Conservation (phyloP, 345 rosid genomes). For the Salix arbutifolia region DNA sequence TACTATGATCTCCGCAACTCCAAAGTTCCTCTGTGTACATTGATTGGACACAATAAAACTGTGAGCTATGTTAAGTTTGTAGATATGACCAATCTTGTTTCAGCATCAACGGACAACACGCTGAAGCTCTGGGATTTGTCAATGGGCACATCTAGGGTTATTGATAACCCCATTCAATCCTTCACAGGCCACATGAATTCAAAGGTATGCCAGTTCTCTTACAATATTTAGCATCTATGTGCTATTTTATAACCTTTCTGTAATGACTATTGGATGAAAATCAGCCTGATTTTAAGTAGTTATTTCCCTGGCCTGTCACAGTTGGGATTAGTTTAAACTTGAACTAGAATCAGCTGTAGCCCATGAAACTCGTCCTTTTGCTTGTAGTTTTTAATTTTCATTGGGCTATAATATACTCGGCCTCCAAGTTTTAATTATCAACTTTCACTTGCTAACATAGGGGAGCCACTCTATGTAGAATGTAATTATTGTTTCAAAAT, state of each 20-base stretch:
- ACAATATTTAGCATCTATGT: conserved; percentile 2
- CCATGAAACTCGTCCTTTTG: neutral
- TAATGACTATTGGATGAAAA: neutral
- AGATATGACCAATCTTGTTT: conserved; percentile 66
- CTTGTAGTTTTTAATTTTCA: neutral
- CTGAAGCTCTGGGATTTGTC: conserved; percentile 98
- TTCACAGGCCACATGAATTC: conserved; percentile 80
- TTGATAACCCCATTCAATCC: conserved; percentile 74
- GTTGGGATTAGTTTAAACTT: neutral
- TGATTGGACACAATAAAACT: conserved; percentile 79
- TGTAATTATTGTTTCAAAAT: too few relatives aligned
- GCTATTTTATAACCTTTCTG: neutral
- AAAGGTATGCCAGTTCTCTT: conserved; percentile 49
- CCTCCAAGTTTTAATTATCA: too few relatives aligned
- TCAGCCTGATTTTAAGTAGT: neutral
- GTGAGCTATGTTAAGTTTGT: conserved; percentile 93
- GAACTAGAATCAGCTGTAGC: neutral
- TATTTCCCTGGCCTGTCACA: neutral
- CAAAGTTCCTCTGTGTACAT: conserved; percentile 73
- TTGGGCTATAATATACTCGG: too few relatives aligned
- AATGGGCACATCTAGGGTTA: conserved; percentile 55
- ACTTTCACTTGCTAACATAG: too few relatives aligned
- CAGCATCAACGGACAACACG: conserved; percentile 92
- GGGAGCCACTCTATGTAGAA: too few relatives aligned
- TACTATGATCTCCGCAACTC: conserved; percentile 86